phyloP scores from a whole-genome alignment of 2,329 filamentous ascomycete genomes.

The Xylariaceae sp. region DNA sequence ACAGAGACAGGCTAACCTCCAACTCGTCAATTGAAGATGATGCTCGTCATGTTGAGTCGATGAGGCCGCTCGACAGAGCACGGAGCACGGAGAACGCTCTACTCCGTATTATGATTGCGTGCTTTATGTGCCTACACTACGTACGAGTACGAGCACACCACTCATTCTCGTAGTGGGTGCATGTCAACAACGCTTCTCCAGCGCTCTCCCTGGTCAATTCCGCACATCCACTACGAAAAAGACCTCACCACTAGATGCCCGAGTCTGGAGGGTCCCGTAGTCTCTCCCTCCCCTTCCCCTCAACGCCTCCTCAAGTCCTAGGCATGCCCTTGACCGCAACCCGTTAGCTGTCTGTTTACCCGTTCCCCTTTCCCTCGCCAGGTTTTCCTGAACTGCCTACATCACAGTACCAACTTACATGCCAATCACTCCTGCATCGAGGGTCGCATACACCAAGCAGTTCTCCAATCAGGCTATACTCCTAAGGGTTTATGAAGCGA shows the following conservation, averaged over 20 bases:
- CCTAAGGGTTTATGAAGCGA: neutral
- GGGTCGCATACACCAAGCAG: conserved; percentile 6
- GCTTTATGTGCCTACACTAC: too few relatives aligned
- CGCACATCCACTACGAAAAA: neutral
- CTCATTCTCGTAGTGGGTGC: too few relatives aligned
- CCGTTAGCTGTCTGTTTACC: neutral
- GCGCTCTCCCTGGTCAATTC: neutral
- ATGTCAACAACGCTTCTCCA: conserved; percentile 15
- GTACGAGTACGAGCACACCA: too few relatives aligned
- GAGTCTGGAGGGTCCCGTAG: neutral
- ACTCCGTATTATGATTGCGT: too few relatives aligned
- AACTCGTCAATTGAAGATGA: conserved; percentile 12
- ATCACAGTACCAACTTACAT: neutral
- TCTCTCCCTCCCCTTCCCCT: conserved; percentile 1
- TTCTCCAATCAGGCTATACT: conserved; percentile 7
- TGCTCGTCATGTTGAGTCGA: conserved; percentile 11
- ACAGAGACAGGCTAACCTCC: conserved; percentile 17
- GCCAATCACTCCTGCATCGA: conserved; percentile 7
- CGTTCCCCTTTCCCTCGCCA: conserved; percentile 4
- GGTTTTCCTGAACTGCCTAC: conserved; percentile 3
- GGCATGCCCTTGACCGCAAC: conserved; percentile 15
- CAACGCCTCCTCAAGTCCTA: neutral
- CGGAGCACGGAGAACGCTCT: too few relatives aligned
- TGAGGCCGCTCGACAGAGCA: conserved; percentile 1
- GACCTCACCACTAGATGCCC: conserved; percentile 4